Percentiles rank a stretch among this genome's conserved stretches.
Evolutionary conservation across 1,139 yeast species (phyloP).

Genomic region (Yamadazyma dendronema): DNA sequence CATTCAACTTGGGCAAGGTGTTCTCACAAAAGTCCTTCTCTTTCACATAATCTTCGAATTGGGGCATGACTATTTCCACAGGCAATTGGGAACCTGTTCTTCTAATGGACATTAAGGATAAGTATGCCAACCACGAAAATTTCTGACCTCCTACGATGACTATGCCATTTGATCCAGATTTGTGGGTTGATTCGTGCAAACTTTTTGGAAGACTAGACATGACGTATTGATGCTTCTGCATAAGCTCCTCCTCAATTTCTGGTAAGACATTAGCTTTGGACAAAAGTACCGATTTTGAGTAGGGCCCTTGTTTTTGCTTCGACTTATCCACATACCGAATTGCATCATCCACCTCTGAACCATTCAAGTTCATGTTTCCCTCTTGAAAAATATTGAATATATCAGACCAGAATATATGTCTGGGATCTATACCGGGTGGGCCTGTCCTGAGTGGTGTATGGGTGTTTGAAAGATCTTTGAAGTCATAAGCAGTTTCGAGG

Average conservation of each 20-base stretch:
- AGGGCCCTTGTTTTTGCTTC: slow-evolving; percentile 23
- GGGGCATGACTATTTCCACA: slow-evolving; percentile 38
- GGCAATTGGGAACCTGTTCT: slow-evolving; percentile 37
- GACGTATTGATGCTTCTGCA: slow-evolving; percentile 24
- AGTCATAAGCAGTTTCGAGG: no score
- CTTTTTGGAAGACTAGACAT: slow-evolving; percentile 24
- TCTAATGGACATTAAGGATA: slow-evolving; percentile 32
- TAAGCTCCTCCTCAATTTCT: slow-evolving; percentile 23
- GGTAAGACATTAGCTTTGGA: slow-evolving; percentile 29
- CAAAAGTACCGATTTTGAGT: slow-evolving; percentile 26
- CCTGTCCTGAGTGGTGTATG: no score
- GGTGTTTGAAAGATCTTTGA: no score
- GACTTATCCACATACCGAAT: slow-evolving; percentile 23
- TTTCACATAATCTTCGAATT: slow-evolving; percentile 27
- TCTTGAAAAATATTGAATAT: no score
- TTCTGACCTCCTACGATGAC: slow-evolving; percentile 40
- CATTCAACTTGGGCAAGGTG: slow-evolving; percentile 25
- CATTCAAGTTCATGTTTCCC: no score
- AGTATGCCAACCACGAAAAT: slow-evolving; percentile 40
- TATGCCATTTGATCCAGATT: slow-evolving; percentile 29
- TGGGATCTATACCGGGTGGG: no score
- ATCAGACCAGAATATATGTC: no score
- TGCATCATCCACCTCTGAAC: slow-evolving; percentile 9
- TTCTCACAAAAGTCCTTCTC: slow-evolving; percentile 29
- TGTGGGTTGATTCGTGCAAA: slow-evolving; percentile 25